Base-by-base conservation (phyloP, 176 grass and related monocot species). In the Cenchrus americanus region DNA sequence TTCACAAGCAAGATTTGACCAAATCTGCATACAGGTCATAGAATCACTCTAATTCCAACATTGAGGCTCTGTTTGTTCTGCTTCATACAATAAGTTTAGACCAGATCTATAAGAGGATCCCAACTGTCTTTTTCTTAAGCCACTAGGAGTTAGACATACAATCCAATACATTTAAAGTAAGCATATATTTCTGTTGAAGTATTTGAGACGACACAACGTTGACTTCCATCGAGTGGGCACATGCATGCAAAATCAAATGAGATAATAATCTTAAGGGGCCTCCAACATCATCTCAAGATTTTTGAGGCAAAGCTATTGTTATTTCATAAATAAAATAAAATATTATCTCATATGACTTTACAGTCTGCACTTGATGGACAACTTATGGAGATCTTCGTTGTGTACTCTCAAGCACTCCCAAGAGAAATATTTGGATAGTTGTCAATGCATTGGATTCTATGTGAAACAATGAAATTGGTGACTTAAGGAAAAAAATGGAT, bases 381-480 rank as follows among this genome's bases (percentile, higher is more conserved):
- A 63, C 30, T 27, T 47, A 47, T 17, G n/a, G 61, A 30, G 40
- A 63, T 78, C 8, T n/a, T 19, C 59, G 23, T 48, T 78, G 58
- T 78, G 76, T 78, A 63, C 42, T 78, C 59, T 76, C 73, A 76
- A 76, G 55, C 34, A 42, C 73, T 76, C 73, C 49, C 4, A 75
- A 55, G 17, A 40, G 51, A 30, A 34, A 54, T 74, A 18, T 6
- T 37, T 54, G 11, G 5, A 23, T 15, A 71, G 8, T 71, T 26
- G 24, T 26, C 50, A 47, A n/a, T 50, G 22, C 5, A 71, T 50
- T 27, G 46, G 22, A 52, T 51, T 73, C 23, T 52, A 52, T 52
- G 22, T 19, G 18, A 73, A 49, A 69, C 23, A 52, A 73, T 18
- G 23, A 26, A 27, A 3, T 51, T 30, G n/a, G 51, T 18, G 70